A percentile compares a stretch with the other conserved stretches of the same genome.
Conservation (phyloP, 2,329 filamentous ascomycete genomes). For the Coniochaeta ligniaria region DNA sequence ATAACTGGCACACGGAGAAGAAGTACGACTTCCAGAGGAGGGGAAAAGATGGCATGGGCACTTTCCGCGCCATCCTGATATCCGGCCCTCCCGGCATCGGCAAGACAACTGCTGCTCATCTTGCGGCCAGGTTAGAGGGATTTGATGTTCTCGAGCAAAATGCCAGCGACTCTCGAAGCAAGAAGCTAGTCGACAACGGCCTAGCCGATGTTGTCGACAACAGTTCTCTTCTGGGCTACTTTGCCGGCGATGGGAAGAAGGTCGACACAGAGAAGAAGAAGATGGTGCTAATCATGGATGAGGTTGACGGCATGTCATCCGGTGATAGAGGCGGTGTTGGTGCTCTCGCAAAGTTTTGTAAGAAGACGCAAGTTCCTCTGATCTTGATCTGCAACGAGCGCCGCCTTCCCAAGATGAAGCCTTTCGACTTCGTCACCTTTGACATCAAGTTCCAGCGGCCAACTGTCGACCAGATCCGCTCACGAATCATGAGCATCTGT, state of each 20-base stretch:
- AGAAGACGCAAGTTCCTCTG: slow-evolving; percentile 88
- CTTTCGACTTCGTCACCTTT: slow-evolving; percentile 80
- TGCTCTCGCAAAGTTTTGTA: slow-evolving; percentile 88
- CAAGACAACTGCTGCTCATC: slow-evolving; percentile 93
- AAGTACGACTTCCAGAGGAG: slow-evolving; percentile 75
- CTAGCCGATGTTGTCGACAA: slow-evolving; percentile 90
- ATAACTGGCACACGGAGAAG: slow-evolving; percentile 70
- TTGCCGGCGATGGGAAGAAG: slow-evolving; percentile 73
- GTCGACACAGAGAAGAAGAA: slow-evolving; percentile 83
- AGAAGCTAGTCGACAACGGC: slow-evolving; percentile 85
- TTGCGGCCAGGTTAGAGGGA: slow-evolving; percentile 86
- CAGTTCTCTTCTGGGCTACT: slow-evolving; percentile 85
- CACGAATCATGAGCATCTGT: slow-evolving; percentile 90
- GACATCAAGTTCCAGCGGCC: slow-evolving; percentile 85
- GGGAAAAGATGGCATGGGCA: slow-evolving; percentile 78
- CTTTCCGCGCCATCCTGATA: slow-evolving; percentile 84
- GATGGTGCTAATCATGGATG: slow-evolving; percentile 94
- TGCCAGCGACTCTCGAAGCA: slow-evolving; percentile 91
- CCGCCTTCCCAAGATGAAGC: slow-evolving; percentile 92
- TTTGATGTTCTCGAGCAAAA: slow-evolving; percentile 94
- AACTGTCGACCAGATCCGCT: slow-evolving; percentile 83
- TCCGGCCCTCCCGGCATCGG: slow-evolving; percentile 94
- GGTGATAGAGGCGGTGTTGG: slow-evolving; percentile 94
- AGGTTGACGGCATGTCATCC: slow-evolving; percentile 97
- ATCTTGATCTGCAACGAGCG: slow-evolving; percentile 98